Evolutionary conservation across 148 eudicot genomes (phyloP).

Genomic region (Rhododendron ovatum): DNA sequence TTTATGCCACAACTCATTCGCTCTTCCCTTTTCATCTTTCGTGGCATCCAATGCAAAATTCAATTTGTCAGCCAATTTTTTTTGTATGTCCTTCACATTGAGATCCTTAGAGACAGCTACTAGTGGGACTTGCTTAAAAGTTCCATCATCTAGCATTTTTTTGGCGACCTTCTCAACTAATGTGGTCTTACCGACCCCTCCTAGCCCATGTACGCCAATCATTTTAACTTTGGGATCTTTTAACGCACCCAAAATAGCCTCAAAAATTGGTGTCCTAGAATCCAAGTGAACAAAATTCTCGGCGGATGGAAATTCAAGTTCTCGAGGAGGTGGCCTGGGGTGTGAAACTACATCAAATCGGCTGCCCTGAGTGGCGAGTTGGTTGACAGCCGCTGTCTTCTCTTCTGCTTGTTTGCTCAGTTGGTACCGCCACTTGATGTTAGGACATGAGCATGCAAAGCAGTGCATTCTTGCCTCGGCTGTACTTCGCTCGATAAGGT

Average conservation of each 20-base stretch:
- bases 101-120: neutral
- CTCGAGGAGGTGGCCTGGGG: neutral
- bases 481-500: too few species aligned
- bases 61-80: neutral
- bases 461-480: too few species aligned
- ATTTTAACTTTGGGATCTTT: neutral
- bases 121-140: neutral
- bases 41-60: neutral
- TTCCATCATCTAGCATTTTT: neutral
- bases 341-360: neutral
- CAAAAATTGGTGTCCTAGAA: neutral
- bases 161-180: neutral
- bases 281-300: neutral
- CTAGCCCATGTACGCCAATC: neutral
- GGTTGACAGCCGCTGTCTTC: too few species aligned
- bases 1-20: neutral
- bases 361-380: neutral
- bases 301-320: neutral
- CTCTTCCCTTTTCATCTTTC: neutral
- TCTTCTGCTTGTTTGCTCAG: too few species aligned
- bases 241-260: neutral
- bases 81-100: conserved; percentile 7
- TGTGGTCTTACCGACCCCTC: neutral
- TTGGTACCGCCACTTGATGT: too few species aligned
- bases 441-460: too few species aligned